These are phyloP conservation scores for Beauveria sp. DNA, from an alignment of 2,329 filamentous ascomycete genomes.

Conservation along the genomic window DNA sequence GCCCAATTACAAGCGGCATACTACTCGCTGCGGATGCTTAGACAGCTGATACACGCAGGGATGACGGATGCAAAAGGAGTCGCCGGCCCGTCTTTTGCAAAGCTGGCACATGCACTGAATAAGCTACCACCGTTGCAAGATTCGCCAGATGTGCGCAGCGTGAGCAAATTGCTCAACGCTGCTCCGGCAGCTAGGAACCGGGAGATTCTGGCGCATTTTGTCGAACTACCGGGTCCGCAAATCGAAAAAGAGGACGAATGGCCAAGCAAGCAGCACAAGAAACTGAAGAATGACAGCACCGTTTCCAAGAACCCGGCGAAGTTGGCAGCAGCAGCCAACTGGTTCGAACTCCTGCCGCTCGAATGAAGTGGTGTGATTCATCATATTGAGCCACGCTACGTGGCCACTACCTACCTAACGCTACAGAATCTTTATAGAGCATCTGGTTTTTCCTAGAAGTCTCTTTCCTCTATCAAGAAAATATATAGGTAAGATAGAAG, in stretches of 20 bases:
- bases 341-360: slow-evolving; percentile 1
- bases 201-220: slow-evolving; percentile 9
- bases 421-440: neutral
- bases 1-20: slow-evolving; percentile 51
- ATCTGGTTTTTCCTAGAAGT: too few relatives aligned
- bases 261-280: neutral
- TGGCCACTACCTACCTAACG: neutral
- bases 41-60: slow-evolving; percentile 26
- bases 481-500: too few relatives aligned
- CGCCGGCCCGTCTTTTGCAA: slow-evolving; percentile 9
- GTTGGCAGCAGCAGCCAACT: neutral
- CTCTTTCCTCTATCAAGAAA: too few relatives aligned
- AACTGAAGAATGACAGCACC: neutral
- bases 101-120: slow-evolving; percentile 14
- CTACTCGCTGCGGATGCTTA: slow-evolving; percentile 31
- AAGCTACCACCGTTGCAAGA: slow-evolving; percentile 20
- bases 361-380: neutral
- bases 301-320: neutral
- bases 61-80: neutral
- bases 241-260: neutral
- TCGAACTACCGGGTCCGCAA: slow-evolving; percentile 11
- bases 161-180: slow-evolving; percentile 2
- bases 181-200: neutral
- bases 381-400: neutral
- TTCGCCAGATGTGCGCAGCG: slow-evolving; percentile 18